phyloP scores from a whole-genome alignment of 2,329 filamentous ascomycete species.

The Pseudocercospora eumusae region DNA sequence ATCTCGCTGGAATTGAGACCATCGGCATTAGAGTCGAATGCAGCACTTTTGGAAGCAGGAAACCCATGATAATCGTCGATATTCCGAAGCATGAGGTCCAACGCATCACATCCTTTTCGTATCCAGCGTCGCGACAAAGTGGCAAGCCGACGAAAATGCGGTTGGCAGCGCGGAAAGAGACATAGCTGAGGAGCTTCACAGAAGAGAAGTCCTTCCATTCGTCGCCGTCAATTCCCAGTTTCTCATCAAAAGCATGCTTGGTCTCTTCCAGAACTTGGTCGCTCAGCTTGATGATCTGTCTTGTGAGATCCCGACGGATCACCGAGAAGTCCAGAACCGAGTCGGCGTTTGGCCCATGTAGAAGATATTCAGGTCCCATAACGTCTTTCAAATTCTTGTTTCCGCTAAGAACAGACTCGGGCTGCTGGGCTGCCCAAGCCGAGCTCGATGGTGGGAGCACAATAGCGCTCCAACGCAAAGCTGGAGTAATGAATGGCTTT shows the following conservation, averaged over 20 bases:
- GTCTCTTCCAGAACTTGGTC: slow-evolving; percentile 23
- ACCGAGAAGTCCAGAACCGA: slow-evolving; percentile 23
- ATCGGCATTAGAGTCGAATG: slow-evolving; percentile 12
- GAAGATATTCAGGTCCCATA: slow-evolving; percentile 17
- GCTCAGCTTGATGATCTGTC: slow-evolving; percentile 19
- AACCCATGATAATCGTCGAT: slow-evolving; percentile 16
- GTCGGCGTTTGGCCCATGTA: slow-evolving; percentile 15
- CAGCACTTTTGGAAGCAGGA: slow-evolving; percentile 6
- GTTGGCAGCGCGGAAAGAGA: slow-evolving; percentile 26
- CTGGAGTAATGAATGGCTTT: slow-evolving; percentile 14
- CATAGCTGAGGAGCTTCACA: slow-evolving; percentile 15
- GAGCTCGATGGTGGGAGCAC: slow-evolving; percentile 22
- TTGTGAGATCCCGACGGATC: slow-evolving; percentile 22
- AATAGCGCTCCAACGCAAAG: slow-evolving; percentile 20
- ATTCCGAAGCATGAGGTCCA: slow-evolving; percentile 20
- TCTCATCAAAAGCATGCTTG: slow-evolving; percentile 8
- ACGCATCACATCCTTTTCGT: slow-evolving; percentile 13
- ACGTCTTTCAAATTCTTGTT: slow-evolving; percentile 14
- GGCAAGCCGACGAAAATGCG: slow-evolving; percentile 25
- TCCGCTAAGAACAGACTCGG: slow-evolving; percentile 18
- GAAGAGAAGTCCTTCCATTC: slow-evolving; percentile 15
- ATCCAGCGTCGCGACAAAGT: slow-evolving; percentile 16
- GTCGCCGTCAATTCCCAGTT: slow-evolving; percentile 6
- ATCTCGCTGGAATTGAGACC: slow-evolving; percentile 6
- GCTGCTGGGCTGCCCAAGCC: slow-evolving; percentile 18